Evolutionary conservation across 2,329 filamentous ascomycete species (phyloP).

Genomic region (Sporothrix humicola): DNA sequence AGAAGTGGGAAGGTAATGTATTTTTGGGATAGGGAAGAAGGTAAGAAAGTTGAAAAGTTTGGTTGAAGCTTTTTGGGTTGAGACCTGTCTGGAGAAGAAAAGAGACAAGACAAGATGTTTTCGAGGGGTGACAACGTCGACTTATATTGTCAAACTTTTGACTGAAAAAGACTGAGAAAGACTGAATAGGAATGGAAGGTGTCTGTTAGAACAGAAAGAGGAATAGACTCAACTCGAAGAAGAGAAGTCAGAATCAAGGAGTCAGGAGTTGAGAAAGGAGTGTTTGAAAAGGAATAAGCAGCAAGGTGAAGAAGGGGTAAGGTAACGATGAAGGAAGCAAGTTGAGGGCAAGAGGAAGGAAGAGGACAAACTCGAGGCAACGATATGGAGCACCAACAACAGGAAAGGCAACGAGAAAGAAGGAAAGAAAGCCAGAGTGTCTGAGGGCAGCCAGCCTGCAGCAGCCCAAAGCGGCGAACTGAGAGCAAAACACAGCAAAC

Average conservation of each 20-base stretch:
- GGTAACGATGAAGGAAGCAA: neutral
- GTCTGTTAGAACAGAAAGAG: too few species aligned
- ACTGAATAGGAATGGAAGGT: neutral
- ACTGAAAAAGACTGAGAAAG: neutral
- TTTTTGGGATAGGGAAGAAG: slow-evolving; percentile 25
- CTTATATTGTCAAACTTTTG: neutral
- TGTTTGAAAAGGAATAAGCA: slow-evolving; percentile 21
- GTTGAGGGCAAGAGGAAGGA: neutral
- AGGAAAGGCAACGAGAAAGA: neutral
- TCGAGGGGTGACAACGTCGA: neutral
- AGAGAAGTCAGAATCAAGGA: neutral
- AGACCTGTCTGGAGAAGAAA: slow-evolving; percentile 1
- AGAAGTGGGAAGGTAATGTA: slow-evolving; percentile 8
- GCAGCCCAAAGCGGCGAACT: slow-evolving; percentile 15
- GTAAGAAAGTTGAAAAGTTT: neutral
- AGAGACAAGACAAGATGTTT: neutral
- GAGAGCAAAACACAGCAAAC: neutral
- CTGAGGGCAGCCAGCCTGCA: neutral
- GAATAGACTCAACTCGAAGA: neutral
- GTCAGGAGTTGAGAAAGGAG: slow-evolving; percentile 9
- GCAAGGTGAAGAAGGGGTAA: slow-evolving; percentile 2
- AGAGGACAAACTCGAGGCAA: neutral
- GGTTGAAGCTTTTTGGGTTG: neutral
- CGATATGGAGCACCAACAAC: neutral
- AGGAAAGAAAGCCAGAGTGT: neutral